Percentiles rank a stretch among this genome's conserved stretches.
phyloP scores from a whole-genome alignment of 495 filamentous ascomycete species.

The Aeminium ludgeri region DNA sequence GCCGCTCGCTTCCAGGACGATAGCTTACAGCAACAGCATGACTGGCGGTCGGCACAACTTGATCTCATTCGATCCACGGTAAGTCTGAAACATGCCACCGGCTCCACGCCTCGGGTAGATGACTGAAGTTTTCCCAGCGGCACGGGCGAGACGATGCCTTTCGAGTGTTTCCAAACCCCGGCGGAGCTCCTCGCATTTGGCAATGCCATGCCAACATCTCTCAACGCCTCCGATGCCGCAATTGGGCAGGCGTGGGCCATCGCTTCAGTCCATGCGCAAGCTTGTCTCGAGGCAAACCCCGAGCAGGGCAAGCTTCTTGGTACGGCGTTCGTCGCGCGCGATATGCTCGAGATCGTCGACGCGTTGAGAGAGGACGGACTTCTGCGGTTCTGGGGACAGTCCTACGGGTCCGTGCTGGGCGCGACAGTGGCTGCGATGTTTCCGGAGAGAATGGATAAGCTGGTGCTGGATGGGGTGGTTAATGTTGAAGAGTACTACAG shows the following conservation, averaged over 20 bases:
- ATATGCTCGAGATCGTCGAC: constrained; percentile 9
- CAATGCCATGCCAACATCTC: too few relatives aligned
- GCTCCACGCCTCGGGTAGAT: too few relatives aligned
- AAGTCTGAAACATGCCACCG: constrained; percentile 12
- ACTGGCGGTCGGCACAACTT: constrained; percentile 32
- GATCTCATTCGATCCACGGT: constrained; percentile 35
- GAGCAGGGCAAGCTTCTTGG: neutral
- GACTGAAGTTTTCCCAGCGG: neutral
- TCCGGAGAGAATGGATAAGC: constrained; percentile 29
- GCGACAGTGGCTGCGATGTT: constrained; percentile 24
- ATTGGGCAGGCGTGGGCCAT: too few relatives aligned
- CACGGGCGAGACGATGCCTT: constrained; percentile 1
- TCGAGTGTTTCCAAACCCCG: too few relatives aligned
- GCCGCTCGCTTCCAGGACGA: constrained; percentile 19
- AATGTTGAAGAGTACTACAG: constrained; percentile 5
- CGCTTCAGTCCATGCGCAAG: neutral
- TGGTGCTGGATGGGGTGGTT: constrained; percentile 4
- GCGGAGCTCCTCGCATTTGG: too few relatives aligned
- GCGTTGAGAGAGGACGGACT: constrained; percentile 1
- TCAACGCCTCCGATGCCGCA: too few relatives aligned
- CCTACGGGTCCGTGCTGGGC: constrained; percentile 15
- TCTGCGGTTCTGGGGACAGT: neutral
- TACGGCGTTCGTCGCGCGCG: constrained; percentile 8
- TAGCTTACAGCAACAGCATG: neutral
- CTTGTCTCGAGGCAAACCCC: too few relatives aligned